These are phyloP conservation scores for Guyanaporus albipodus DNA, from an alignment of 768 basidiomycete species.

Conservation along the genomic window DNA sequence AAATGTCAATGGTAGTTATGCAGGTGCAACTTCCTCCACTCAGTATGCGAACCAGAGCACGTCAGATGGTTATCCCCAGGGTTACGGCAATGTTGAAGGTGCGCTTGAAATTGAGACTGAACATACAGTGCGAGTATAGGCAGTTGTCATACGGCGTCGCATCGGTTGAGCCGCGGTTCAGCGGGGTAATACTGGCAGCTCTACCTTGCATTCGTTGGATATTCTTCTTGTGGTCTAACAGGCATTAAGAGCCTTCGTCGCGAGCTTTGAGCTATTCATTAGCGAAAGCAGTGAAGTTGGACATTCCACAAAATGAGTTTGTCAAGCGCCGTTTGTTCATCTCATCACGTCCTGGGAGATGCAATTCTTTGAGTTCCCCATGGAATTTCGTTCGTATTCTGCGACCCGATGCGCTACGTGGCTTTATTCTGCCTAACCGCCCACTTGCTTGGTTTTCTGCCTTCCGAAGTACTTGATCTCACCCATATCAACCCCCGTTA, in stretches of 20 bases:
- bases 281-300: constrained; percentile 44
- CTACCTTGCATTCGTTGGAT: constrained; percentile 23
- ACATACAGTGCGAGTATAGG: constrained; percentile 41
- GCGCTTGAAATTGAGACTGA: constrained; percentile 73
- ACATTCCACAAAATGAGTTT: constrained; percentile 30
- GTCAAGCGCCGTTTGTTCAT: constrained; percentile 17
- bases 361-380: constrained; percentile 25
- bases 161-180: constrained; percentile 42
- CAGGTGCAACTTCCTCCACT: constrained; percentile 44
- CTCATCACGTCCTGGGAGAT: constrained; percentile 17
- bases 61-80: constrained; percentile 52
- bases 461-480: constrained; percentile 49
- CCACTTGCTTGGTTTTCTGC: constrained; percentile 36
- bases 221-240: constrained; percentile 20
- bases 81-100: constrained; percentile 75
- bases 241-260: constrained; percentile 35
- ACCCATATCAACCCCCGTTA: constrained; percentile 44
- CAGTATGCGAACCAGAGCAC: constrained; percentile 47
- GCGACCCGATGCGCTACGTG: constrained; percentile 44
- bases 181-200: constrained; percentile 47
- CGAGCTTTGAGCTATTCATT: constrained; percentile 47
- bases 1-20: constrained; percentile 60
- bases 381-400: constrained; percentile 18
- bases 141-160: constrained; percentile 32
- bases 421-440: constrained; percentile 40